These are phyloP conservation scores for Lasiosphaeria miniovina DNA, from an alignment of 495 filamentous ascomycete genomes.

Conservation along the genomic window DNA sequence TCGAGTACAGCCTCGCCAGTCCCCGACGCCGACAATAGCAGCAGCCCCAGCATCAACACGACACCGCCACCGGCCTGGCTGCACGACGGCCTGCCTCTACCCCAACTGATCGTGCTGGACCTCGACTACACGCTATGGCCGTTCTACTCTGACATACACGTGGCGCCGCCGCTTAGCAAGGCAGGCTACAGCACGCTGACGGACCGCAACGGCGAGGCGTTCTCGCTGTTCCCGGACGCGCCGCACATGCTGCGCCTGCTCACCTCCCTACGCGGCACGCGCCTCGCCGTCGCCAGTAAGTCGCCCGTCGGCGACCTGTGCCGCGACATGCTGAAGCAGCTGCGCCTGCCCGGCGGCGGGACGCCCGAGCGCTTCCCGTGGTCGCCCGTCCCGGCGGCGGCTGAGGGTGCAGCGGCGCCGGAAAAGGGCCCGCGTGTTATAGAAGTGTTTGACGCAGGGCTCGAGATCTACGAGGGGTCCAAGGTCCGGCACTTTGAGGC, in stretches of 20 bases:
- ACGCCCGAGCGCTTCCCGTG: too few relatives aligned
- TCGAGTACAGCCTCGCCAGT: neutral
- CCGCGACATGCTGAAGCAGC: slow-evolving; percentile 70
- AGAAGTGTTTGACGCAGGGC: slow-evolving; percentile 72
- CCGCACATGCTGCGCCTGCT: slow-evolving; percentile 67
- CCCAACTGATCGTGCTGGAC: slow-evolving; percentile 86
- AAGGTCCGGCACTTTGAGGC: slow-evolving; percentile 82
- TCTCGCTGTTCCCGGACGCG: slow-evolving; percentile 78
- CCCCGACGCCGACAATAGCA: neutral
- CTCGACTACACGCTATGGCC: slow-evolving; percentile 98
- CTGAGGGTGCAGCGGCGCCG: neutral
- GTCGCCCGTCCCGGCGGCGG: neutral
- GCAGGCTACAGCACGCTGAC: slow-evolving; percentile 49
- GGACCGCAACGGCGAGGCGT: slow-evolving; percentile 70
- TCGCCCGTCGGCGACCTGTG: slow-evolving; percentile 79
- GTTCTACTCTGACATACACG: slow-evolving; percentile 95
- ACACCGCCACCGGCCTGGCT: slow-evolving; percentile 34
- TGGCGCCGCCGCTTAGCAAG: slow-evolving; percentile 73
- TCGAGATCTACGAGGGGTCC: slow-evolving; percentile 86
- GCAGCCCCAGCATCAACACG: neutral
- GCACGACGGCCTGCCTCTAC: slow-evolving; percentile 74
- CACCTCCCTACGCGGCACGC: slow-evolving; percentile 44
- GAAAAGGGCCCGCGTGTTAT: slow-evolving; percentile 54
- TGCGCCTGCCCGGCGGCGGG: slow-evolving; percentile 50
- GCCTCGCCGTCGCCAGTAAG: slow-evolving; percentile 75